Evolutionary conservation across 176 grass and related monocot species (phyloP).

Genomic region (Tuctoria greenei): DNA sequence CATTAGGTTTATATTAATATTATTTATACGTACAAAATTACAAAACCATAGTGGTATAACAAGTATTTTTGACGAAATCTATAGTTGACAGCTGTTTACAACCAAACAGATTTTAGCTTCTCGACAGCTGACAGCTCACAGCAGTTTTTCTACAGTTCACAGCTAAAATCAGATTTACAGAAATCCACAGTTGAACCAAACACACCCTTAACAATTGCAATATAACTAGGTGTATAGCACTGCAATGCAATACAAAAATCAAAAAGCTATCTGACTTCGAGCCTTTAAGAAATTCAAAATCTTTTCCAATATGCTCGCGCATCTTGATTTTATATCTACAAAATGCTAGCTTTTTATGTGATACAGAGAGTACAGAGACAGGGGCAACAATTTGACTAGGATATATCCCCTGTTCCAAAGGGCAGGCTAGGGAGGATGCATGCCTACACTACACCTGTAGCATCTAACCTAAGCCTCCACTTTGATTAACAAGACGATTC

Average conservation of each 20-base stretch:
- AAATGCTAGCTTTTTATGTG: background rate
- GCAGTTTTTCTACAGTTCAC: too few species aligned
- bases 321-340: constrained; percentile 14
- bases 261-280: constrained; percentile 18
- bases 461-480: constrained; percentile 40
- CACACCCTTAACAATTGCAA: too few species aligned
- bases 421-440: constrained; percentile 28
- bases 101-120: too few species aligned
- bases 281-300: background rate
- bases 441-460: constrained; percentile 42
- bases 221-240: background rate
- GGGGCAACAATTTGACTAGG: background rate
- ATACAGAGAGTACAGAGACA: background rate
- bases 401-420: constrained; percentile 24
- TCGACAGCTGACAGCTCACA: too few species aligned
- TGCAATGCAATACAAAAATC: constrained; percentile 5
- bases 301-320: background rate
- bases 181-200: too few species aligned
- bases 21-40: too few species aligned
- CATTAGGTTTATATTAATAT: too few species aligned
- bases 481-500: constrained; percentile 47
- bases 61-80: too few species aligned
- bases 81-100: too few species aligned
- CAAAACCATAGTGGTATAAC: too few species aligned
- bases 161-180: too few species aligned